Percentiles rank a stretch among this genome's conserved stretches.
These are phyloP conservation scores for Candida hungchunana DNA, from an alignment of 805 yeast species.

Conservation along the genomic window DNA sequence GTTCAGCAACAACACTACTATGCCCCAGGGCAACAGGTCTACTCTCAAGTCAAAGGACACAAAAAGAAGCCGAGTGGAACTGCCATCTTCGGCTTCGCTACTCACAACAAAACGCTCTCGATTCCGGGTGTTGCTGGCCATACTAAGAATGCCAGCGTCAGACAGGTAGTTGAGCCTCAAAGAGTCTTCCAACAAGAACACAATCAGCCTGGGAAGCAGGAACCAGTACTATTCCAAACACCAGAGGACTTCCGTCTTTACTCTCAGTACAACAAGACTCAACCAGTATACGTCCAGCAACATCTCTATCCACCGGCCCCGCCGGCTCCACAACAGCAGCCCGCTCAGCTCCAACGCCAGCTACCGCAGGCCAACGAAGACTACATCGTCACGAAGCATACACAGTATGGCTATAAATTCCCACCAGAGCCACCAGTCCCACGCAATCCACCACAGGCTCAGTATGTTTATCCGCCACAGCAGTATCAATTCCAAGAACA, in stretches of 20 bases:
- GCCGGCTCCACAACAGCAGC: neutral
- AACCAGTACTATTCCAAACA: conserved; percentile 19
- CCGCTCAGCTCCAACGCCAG: conserved; percentile 1
- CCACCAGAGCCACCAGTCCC: conserved; percentile 35
- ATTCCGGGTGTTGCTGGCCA: conserved; percentile 40
- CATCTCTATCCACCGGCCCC: conserved; percentile 3
- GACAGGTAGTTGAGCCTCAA: conserved; percentile 20
- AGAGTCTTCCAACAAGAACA: conserved; percentile 18
- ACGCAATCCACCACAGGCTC: neutral
- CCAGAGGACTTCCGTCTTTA: conserved; percentile 20
- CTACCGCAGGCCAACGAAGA: conserved; percentile 29
- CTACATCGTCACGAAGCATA: conserved; percentile 42
- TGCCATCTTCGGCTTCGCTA: conserved; percentile 70
- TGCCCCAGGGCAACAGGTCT: too few relatives aligned
- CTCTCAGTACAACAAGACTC: too few relatives aligned
- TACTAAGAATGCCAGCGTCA: conserved; percentile 4
- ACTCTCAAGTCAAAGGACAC: conserved; percentile 35
- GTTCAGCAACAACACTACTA: conserved; percentile 10
- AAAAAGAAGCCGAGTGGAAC: conserved; percentile 69
- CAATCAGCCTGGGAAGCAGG: conserved; percentile 16
- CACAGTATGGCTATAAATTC: conserved; percentile 51
- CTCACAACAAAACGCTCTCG: conserved; percentile 59
- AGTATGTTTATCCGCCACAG: conserved; percentile 10
- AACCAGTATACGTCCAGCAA: too few relatives aligned
- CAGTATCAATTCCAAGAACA: conserved; percentile 5